Conservation (phyloP, 352 stramenopile genomes). For the Paralagenidium karlingii region DNA sequence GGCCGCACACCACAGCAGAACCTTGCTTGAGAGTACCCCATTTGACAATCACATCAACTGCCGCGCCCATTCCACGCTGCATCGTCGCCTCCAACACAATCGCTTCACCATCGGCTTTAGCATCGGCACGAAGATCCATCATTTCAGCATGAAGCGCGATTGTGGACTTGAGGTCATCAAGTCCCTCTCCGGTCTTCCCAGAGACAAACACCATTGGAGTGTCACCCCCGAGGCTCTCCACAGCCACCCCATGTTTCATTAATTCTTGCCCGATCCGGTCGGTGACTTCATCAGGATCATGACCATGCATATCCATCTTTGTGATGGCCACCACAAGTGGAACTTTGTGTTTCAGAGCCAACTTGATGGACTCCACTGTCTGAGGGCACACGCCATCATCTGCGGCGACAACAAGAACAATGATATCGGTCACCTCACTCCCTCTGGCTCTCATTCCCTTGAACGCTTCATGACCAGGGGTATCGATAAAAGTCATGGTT, state of each 20-base stretch:
- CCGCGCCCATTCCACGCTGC: conserved; percentile 88
- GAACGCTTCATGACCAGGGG: conserved; percentile 99
- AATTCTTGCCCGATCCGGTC: conserved; percentile 79
- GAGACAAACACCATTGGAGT: conserved; percentile 92
- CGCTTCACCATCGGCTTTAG: conserved; percentile 78
- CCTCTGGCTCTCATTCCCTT: conserved; percentile 94
- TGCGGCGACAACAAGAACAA: conserved; percentile 95
- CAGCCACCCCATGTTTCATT: conserved; percentile 87
- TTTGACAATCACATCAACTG: conserved; percentile 94
- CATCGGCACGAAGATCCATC: conserved; percentile 91
- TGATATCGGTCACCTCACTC: conserved; percentile 96
- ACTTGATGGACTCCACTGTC: conserved; percentile 92
- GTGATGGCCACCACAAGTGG: conserved; percentile 96
- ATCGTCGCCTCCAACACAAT: conserved; percentile 95
- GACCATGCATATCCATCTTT: conserved; percentile 90
- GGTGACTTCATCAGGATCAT: conserved; percentile 51
- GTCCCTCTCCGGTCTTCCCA: conserved; percentile 88
- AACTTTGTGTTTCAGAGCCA: conserved; percentile 90
- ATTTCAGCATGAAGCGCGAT: conserved; percentile 95
- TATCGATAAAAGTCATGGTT: conserved; percentile 98
- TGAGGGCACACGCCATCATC: conserved; percentile 98
- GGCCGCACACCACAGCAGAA: conserved; percentile 90
- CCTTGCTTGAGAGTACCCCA: conserved; percentile 93
- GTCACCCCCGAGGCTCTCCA: conserved; percentile 90
- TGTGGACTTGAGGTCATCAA: conserved; percentile 95